phyloP scores from a whole-genome alignment of 768 basidiomycete species.

The Termitomyces sp. region DNA sequence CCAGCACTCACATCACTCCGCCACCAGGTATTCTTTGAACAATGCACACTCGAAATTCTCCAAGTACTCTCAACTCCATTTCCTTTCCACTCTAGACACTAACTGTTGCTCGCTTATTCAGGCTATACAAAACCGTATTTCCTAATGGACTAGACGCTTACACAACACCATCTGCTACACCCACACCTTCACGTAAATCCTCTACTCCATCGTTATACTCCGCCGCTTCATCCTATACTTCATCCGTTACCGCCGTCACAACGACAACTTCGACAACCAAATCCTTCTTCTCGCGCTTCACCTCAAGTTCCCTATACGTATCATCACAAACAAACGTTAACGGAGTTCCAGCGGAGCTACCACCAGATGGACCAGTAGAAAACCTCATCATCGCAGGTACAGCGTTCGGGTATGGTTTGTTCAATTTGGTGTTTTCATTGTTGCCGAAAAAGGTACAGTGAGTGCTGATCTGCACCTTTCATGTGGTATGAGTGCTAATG shows the following conservation, averaged over 20 bases:
- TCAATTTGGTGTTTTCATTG: constrained; percentile 78
- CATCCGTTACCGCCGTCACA: constrained; percentile 12
- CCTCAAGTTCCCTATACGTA: constrained; percentile 17
- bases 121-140: constrained; percentile 65
- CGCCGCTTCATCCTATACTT: constrained; percentile 15
- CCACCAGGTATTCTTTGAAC: constrained; percentile 48
- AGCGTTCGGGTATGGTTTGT: constrained; percentile 74
- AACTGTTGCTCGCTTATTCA: constrained; percentile 17
- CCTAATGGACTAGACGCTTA: constrained; percentile 53
- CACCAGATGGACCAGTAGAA: constrained; percentile 57
- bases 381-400: constrained; percentile 72
- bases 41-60: constrained; percentile 75
- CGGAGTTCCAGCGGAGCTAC: background rate
- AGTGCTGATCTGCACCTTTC: constrained; percentile 13
- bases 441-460: constrained; percentile 71
- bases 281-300: constrained; percentile 37
- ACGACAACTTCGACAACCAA: constrained; percentile 16
- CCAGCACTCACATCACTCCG: constrained; percentile 5
- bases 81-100: background rate
- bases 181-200: constrained; percentile 31
- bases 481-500: background rate
- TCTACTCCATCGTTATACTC: constrained; percentile 18
- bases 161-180: constrained; percentile 33
- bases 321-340: constrained; percentile 14
- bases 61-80: constrained; percentile 38